These are phyloP conservation scores for Ogataea dorogensis DNA, from an alignment of 805 yeast species.

Conservation along the genomic window DNA sequence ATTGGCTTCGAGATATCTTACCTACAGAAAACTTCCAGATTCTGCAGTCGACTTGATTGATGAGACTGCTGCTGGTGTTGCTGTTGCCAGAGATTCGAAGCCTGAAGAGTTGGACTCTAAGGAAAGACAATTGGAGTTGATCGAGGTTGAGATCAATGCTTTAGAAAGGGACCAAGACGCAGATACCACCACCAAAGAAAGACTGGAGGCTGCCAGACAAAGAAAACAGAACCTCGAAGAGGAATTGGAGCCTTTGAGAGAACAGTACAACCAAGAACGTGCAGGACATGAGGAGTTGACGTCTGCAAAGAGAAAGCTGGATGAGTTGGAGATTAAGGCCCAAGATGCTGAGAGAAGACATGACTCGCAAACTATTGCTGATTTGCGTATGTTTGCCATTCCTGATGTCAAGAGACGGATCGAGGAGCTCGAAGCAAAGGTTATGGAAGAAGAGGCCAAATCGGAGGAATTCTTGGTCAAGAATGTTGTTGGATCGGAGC, in stretches of 20 bases:
- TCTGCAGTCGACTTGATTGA: slow-evolving; percentile 96
- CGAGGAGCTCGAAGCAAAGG: slow-evolving; percentile 67
- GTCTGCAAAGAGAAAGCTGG: slow-evolving; percentile 82
- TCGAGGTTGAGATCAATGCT: slow-evolving; percentile 96
- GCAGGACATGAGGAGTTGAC: slow-evolving; percentile 90
- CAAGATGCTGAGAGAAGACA: slow-evolving; percentile 95
- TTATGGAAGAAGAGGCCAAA: slow-evolving; percentile 64
- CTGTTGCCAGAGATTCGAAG: slow-evolving; percentile 96
- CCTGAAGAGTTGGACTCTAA: slow-evolving; percentile 94
- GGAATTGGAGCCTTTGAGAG: slow-evolving; percentile 79
- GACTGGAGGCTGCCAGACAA: slow-evolving; percentile 75
- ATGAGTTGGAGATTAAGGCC: slow-evolving; percentile 90
- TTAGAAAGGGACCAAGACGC: slow-evolving; percentile 93
- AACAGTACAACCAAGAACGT: slow-evolving; percentile 81
- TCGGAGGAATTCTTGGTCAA: slow-evolving; percentile 60
- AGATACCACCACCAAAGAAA: slow-evolving; percentile 77
- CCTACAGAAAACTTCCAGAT: slow-evolving; percentile 94
- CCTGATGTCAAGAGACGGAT: slow-evolving; percentile 85
- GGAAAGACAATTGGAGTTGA: slow-evolving; percentile 86
- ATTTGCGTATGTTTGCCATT: slow-evolving; percentile 93
- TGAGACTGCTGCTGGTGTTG: slow-evolving; percentile 95
- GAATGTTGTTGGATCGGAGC: slow-evolving; percentile 78
- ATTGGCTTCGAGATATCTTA: slow-evolving; percentile 88
- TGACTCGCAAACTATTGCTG: slow-evolving; percentile 93
- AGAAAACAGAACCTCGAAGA: slow-evolving; percentile 83